These are phyloP conservation scores for Cydonia oblonga DNA, from an alignment of 331 rosid species.

Conservation along the genomic window DNA sequence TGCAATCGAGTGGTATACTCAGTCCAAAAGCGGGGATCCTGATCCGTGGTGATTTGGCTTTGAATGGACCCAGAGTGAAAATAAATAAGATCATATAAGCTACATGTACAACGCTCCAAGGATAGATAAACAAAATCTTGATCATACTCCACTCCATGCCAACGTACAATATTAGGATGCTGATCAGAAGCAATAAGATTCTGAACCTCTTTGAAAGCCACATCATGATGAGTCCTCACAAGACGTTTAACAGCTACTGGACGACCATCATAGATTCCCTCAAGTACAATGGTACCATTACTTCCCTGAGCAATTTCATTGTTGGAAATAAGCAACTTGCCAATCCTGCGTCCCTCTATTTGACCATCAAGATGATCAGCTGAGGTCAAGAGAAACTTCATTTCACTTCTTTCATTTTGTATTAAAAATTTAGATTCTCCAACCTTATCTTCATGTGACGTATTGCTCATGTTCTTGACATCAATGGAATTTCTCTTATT, in stretches of 20 bases:
- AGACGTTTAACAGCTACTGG: slow-evolving; percentile 37
- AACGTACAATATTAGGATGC: slow-evolving; percentile 36
- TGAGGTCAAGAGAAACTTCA: background rate
- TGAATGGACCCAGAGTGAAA: slow-evolving; percentile 14
- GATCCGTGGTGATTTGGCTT: slow-evolving; percentile 11
- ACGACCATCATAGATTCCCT: slow-evolving; percentile 32
- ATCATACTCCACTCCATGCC: slow-evolving; percentile 37
- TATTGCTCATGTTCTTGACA: background rate
- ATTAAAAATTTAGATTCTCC: background rate
- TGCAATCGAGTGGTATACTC: slow-evolving; percentile 13
- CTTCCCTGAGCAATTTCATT: slow-evolving; percentile 36
- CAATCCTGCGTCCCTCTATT: slow-evolving; percentile 20
- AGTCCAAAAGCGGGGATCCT: background rate
- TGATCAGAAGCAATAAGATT: slow-evolving; percentile 38
- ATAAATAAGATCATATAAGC: slow-evolving; percentile 29
- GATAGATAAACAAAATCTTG: slow-evolving; percentile 32
- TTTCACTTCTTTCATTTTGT: slow-evolving; percentile 5
- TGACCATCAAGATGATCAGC: slow-evolving; percentile 5
- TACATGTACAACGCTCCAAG: slow-evolving; percentile 33
- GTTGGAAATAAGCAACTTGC: slow-evolving; percentile 21
- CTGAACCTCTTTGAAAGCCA: slow-evolving; percentile 34
- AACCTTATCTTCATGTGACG: background rate
- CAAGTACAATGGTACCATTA: slow-evolving; percentile 31
- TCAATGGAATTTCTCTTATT: slow-evolving; percentile 7
- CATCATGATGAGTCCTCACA: slow-evolving; percentile 31